phyloP scores from a whole-genome alignment of 2,329 filamentous ascomycete species.

The Fusarium sp. region DNA sequence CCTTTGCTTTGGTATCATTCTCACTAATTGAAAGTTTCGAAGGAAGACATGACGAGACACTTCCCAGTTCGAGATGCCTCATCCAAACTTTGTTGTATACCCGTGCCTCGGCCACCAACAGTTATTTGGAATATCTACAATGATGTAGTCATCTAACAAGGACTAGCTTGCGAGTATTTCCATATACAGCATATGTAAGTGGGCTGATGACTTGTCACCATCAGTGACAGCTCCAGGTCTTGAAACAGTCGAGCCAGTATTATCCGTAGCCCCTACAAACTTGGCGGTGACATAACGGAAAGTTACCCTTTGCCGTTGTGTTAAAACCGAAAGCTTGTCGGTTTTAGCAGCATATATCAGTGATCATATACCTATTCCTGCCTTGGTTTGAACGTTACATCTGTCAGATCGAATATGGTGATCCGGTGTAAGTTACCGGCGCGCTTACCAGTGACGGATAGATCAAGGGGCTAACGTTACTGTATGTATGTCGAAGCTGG shows the following conservation, averaged over 20 bases:
- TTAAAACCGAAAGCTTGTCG: slow-evolving; percentile 2
- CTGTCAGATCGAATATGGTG: slow-evolving; percentile 2
- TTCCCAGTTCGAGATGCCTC: background rate
- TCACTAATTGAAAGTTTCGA: background rate
- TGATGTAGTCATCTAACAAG: background rate
- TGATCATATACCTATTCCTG: slow-evolving; percentile 1
- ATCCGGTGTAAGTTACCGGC: slow-evolving; percentile 13
- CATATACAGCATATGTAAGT: background rate
- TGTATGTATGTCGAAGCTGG: slow-evolving; percentile 14
- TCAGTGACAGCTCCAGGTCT: background rate
- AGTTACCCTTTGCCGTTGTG: background rate
- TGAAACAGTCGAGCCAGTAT: background rate
- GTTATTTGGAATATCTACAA: background rate
- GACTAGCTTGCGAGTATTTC: background rate
- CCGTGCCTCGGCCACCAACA: background rate
- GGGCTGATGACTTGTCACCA: background rate
- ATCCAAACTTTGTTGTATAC: background rate
- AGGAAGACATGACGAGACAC: background rate
- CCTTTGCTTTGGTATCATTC: background rate
- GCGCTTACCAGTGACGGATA: slow-evolving; percentile 8
- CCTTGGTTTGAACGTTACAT: slow-evolving; percentile 16
- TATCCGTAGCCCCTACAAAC: background rate
- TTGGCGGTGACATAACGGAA: background rate
- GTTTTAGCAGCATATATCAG: background rate
- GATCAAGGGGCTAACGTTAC: slow-evolving; percentile 7